Base-by-base conservation (phyloP, 2,329 filamentous ascomycete species). In the Clarireedia monteithiana region DNA sequence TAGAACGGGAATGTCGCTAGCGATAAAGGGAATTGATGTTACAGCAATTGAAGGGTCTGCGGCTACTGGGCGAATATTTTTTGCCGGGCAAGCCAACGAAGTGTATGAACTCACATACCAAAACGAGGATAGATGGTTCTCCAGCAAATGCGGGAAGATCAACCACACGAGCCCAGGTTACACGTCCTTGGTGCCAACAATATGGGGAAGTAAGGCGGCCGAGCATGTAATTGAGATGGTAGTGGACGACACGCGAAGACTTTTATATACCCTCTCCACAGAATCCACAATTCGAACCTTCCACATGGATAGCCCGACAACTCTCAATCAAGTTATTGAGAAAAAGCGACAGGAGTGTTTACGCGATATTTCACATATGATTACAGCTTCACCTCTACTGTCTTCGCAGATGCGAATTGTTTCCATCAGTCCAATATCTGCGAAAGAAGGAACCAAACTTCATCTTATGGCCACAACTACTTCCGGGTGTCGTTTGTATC, bases 51-150 rank as follows among this genome's bases (percentile, higher is more conserved):
- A 85, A 23, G 89, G 88, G 15, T 94, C 91, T 0, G 73, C 75
- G 2, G 84, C 85, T 20, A 87, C 83, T 23, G 95, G 95, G 7
- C 88, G 94, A 59, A 94, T 99, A 62, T 99, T 99, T 76, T 96
- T 96, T 67, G 85, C 88, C 44, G 89, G 91, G 39, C 80, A 78
- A 50, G 89, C 92, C 62, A 90, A 90, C 61, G 91, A 97, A 65
- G 83, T 99, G 48, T 89, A 94, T 70, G 94, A 99, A 72, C 81
- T 99, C 53, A 91, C 88, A 63, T 99, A 99, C 69, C 92, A 97
- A 72, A 91, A 96, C 67, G 91, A 97, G 70, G 94, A 99, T 72
- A 87, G 88, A 64, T 99, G 94, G 94, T 99, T 99, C 69, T 86
- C 88, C 53, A 91, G 85, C 70, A 83, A 88, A 62, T 95, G 89